Base-by-base conservation (phyloP, 176 grass and related monocot genomes). In the Lolium perenne region DNA sequence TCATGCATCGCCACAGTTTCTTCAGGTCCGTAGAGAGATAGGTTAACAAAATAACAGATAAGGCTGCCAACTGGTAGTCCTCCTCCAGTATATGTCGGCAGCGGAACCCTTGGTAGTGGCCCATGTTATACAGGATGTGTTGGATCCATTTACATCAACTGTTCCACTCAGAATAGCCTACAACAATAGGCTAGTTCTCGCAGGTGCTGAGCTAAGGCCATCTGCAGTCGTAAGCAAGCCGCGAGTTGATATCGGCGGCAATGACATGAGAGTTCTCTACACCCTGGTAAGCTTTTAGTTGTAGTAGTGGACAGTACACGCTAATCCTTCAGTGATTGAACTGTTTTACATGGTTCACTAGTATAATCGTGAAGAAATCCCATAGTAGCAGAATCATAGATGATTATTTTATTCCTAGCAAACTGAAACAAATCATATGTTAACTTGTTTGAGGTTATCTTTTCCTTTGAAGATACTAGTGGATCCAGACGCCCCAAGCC, bases 401-500 rank as follows among this genome's bases (percentile, higher is more conserved):
- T 61, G 54, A 80, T 35, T 82, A 22, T 4, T 66, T 32, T 51
- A 4, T 15, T 84, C 45, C 57, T 62, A 73, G 38, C 61, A 57
- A 83, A 58, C 21, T 29, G 4, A 68, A 73, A 46, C 6, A 25
- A 43, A 61, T 7, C 80, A 53, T 51, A 86, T 59, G 22, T 22
- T 29, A 80, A 85, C 17, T 46, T 85, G 7, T 56, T 85, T 81
- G 7, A 73, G 10, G 29, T 82, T 81, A 4, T 61, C 41, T 86
- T 79, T 26, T n/a, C 47, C 43, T 83, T 70, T 86, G 29, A 85
- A 97, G 95, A 64, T 93, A 77, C 43, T 95, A 85, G 88, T 93
- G 45, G 95, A 97, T 87, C 95, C 93, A 6, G 95, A 97, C 22
- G 95, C 93, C 21, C 93, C 93, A 65, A 95, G 89, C 64, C 91